Evolutionary conservation across 768 basidiomycete species (phyloP), one percentile per base, ranked within the genome.

Genomic region (Pholiota conissans): DNA sequence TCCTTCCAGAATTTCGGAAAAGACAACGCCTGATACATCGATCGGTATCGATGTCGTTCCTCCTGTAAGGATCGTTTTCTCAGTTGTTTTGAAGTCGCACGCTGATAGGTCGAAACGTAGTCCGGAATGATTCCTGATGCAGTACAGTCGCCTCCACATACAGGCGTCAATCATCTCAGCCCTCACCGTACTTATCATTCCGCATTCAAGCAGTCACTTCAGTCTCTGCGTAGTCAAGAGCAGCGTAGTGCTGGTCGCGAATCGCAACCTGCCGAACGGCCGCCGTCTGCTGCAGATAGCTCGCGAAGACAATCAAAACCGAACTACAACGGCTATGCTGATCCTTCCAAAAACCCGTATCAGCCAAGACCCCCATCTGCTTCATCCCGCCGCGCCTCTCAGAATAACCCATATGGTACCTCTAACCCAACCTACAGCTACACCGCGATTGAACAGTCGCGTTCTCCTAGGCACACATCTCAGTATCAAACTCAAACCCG

Each of bases 101-200:
- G 28, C 18, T 55, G 16, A 55, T 29, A 34, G 37, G 20, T 49
- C 26, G 18, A 24, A 40, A 35, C 28, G 30, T 32, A 69, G 68
- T 66, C 68, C 16, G 66, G 65, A 7, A 22, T 63, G 35, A 57
- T 63, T 18, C 65, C 63, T 48, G 55, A 60, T 24, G 47, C 53
- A 24, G 61, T 45, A 27, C 49, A 61, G 14, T 68, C 69, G 18
- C 65, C 69, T 24, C 66, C 65, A 11, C 69, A 68, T 22, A 67
- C 67, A 35, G 67, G 69, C 14, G 55, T 37, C n/a, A 69, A 66
- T 47, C 69, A 70, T 58, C 62, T 70, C 0, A 70, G 66, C 47
- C 69, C 69, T 8, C 61, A 67, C 39, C 63, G 66, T 47, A 56
- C 59, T 7, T 65, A 63, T 55, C 60, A 58, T 5, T 62, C 66